These are phyloP conservation scores for Fusarium longipes DNA, from an alignment of 2,329 filamentous ascomycete genomes.

Conservation along the genomic window DNA sequence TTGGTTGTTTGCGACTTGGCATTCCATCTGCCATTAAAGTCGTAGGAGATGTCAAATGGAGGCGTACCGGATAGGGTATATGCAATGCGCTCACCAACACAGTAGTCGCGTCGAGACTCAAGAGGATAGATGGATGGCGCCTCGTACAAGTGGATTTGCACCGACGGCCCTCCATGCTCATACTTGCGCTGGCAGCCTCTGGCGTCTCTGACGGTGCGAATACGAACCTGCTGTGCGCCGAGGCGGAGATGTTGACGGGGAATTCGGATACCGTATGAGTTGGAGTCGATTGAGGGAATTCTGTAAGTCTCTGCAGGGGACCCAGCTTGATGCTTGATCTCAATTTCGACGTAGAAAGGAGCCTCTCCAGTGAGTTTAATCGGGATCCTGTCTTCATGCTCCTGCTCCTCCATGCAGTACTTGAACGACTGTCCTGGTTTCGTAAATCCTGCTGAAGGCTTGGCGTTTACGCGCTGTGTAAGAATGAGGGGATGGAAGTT, in stretches of 20 bases:
- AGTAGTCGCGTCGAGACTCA: conserved; percentile 87
- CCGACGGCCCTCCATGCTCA: conserved; percentile 76
- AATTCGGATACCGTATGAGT: conserved; percentile 82
- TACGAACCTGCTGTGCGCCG: conserved; percentile 88
- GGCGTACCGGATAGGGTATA: conserved; percentile 91
- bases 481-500: conserved; percentile 75
- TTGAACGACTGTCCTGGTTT: conserved; percentile 94
- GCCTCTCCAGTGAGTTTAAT: conserved; percentile 84
- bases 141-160: conserved; percentile 93
- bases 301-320: conserved; percentile 83
- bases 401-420: conserved; percentile 88
- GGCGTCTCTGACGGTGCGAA: conserved; percentile 89
- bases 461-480: conserved; percentile 85
- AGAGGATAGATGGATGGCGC: conserved; percentile 90
- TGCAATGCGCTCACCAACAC: conserved; percentile 92
- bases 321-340: conserved; percentile 90
- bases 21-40: conserved; percentile 84
- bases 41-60: conserved; percentile 93
- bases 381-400: conserved; percentile 86
- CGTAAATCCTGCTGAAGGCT: conserved; percentile 82
- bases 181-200: conserved; percentile 86
- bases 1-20: conserved; percentile 82
- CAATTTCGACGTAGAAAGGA: conserved; percentile 90
- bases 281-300: conserved; percentile 81
- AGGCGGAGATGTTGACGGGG: conserved; percentile 86